Evolutionary conservation across 1,284 basidiomycete species (phyloP).

Genomic region (Puccinia polysora): DNA sequence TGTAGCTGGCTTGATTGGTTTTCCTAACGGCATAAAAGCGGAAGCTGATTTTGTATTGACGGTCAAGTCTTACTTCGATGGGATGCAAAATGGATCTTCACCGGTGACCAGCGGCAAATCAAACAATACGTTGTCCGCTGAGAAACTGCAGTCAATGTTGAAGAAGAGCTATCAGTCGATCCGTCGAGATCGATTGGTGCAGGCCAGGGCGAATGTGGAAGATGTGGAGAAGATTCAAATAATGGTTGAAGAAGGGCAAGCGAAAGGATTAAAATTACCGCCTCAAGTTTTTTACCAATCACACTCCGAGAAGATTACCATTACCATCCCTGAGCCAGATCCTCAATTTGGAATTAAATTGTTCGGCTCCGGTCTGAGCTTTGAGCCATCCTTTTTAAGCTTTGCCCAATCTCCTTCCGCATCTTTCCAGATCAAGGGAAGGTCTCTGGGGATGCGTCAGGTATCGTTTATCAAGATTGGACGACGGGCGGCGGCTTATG

Average conservation of each 20-base stretch:
- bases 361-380: constrained; percentile 74
- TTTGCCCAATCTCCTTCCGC: constrained; percentile 70
- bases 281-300: constrained; percentile 72
- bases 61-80: neutral
- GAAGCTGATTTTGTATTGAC: constrained; percentile 11
- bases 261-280: constrained; percentile 58
- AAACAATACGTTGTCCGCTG: neutral
- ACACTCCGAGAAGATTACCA: constrained; percentile 75
- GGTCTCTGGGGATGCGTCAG: constrained; percentile 70
- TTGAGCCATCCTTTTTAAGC: constrained; percentile 73
- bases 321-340: constrained; percentile 76
- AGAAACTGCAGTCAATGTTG: constrained; percentile 31
- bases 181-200: constrained; percentile 26
- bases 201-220: constrained; percentile 65
- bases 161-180: constrained; percentile 31
- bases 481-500: constrained; percentile 71
- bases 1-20: constrained; percentile 21
- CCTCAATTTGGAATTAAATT: constrained; percentile 71
- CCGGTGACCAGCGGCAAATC: neutral
- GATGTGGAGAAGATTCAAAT: constrained; percentile 69
- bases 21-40: constrained; percentile 21
- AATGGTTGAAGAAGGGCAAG: constrained; percentile 48
- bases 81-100: neutral
- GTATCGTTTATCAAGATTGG: constrained; percentile 75
- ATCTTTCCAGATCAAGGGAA: constrained; percentile 81